Base-by-base conservation (phyloP, 768 basidiomycete species). In the Auriscalpium orientale region DNA sequence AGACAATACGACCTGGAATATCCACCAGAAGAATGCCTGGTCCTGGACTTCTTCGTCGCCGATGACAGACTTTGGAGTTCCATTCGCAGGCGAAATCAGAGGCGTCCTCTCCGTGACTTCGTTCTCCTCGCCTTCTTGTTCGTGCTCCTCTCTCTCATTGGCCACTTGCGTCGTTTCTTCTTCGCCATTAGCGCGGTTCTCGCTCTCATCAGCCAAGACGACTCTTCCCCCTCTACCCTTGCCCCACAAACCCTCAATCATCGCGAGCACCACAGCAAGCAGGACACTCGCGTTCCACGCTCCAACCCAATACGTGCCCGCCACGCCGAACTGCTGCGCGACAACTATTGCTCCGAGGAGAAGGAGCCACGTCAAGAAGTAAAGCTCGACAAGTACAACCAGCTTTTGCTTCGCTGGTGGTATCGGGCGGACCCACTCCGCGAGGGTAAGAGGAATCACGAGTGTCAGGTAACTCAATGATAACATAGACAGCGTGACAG, bases 321-420 rank as follows among this genome's bases (percentile, higher is more conserved):
- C 82, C 8, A 86, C 60, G 4, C 74, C 64, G 2, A 71, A 57
- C 7, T 66, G 67, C 18, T 71, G 74, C 38, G 81, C 70, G 8
- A 73, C 67, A 18, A 77, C 56, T 0, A 82, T 83, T 16, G 79
- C 72, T 33, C 74, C 58, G 13, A 85, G 67, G 33, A 87, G 79
- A 3, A 83, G 66, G 2, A 79, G 53, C 82, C 83, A 87, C 5
- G 80, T 81, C 48, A 87, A 70, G 16, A 74, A 62, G 60, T 84
- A 87, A 2, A 76, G 68, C 53, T 84, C 80, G 35, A 82, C 56
- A 45, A 81, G 71, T 49, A 81, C 70, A 4, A 76, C 74, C 47
- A 76, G 72, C 57, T 81, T 83, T 58, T 82, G 80, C 21, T 71
- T 75, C 46, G 72, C 74, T 40, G 69, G 68, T 54, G 61, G 68